Conservation (phyloP, 2,329 filamentous ascomycete genomes). For the Diaporthe sp. region DNA sequence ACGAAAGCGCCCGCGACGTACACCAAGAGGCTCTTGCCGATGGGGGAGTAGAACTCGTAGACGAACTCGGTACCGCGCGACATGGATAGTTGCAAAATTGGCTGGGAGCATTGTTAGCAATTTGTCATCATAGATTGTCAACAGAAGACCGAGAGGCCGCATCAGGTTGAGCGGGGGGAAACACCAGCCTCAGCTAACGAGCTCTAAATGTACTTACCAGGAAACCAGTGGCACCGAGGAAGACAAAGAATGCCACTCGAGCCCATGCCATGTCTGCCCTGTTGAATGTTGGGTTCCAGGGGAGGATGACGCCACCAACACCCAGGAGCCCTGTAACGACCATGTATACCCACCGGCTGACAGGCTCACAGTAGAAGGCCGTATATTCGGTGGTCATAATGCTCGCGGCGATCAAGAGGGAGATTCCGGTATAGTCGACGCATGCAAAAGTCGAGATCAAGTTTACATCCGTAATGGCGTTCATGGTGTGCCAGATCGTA, state of each 20-base stretch:
- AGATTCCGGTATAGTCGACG: conserved; percentile 98
- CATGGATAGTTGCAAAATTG: conserved; percentile 84
- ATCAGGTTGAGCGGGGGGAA: not conserved
- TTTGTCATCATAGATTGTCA: too few relatives aligned
- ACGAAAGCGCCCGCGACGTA: conserved; percentile 88
- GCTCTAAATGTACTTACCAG: conserved; percentile 54
- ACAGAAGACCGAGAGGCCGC: not conserved
- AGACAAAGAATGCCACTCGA: conserved; percentile 91
- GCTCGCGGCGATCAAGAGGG: conserved; percentile 90
- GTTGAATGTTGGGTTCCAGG: conserved; percentile 98
- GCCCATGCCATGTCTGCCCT: conserved; percentile 91
- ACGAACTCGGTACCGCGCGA: conserved; percentile 85
- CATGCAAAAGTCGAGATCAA: conserved; percentile 96
- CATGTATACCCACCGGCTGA: conserved; percentile 90
- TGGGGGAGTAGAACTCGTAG: conserved; percentile 88
- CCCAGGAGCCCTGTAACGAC: conserved; percentile 83
- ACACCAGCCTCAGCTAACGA: too few relatives aligned
- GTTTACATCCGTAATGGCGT: conserved; percentile 89
- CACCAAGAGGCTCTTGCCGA: conserved; percentile 86
- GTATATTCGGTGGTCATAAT: conserved; percentile 99
- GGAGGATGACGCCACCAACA: conserved; percentile 87
- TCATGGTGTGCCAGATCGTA: conserved; percentile 99
- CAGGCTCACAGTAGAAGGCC: conserved; percentile 96
- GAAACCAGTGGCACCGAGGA: conserved; percentile 88
- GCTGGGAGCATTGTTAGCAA: conserved; percentile 49